Base-by-base conservation (phyloP, 345 rosid genomes). In the Acer campestre region DNA sequence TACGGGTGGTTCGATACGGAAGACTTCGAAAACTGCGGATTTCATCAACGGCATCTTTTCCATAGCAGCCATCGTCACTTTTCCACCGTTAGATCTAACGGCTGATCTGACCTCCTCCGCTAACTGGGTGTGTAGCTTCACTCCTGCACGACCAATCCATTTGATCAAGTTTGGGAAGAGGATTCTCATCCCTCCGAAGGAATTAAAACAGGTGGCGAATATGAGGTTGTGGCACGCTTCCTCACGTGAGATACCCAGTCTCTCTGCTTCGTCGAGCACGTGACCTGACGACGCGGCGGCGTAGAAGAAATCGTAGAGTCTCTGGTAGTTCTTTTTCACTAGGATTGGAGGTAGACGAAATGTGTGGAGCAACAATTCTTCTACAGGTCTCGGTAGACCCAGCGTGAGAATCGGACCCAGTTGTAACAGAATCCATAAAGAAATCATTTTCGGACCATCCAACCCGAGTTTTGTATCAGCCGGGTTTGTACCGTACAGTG, bases 1-100 rank as follows among this genome's bases (percentile, higher is more conserved):
- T 7, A 93, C 99, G 3, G 99, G 98, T 7, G 99, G 99, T 0
- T 95, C 98, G 11, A 95, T 84, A n/a, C 98, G 90, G 79, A 93
- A 81, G 25, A 85, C 83, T 70, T 95, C 99, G 62, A 91, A 95
- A 1, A 93, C 98, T 0, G 85, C 90, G 0, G 99, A 95, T 71
- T 92, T 93, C 90, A 84, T 89, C 49, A 93, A 74, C 31, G 91
- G 91, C 99, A 95, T 91, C 68, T 81, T 79, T 55, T 95, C 99
- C 78, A 93, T 84, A 25, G 81, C 91, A 3, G 86, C 79, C 94
- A 95, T 91, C 8, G 96, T 92, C 17, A 93, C 68, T 44, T 88
- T 81, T 18, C 93, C 98, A 7, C 91, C 94, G 87, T 84, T 84
- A 70, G 92, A 85, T 83, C 77, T 66, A 46, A 93, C 78, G 8